Conservation (phyloP, 768 basidiomycete species). For the Mycena chlorophos region DNA sequence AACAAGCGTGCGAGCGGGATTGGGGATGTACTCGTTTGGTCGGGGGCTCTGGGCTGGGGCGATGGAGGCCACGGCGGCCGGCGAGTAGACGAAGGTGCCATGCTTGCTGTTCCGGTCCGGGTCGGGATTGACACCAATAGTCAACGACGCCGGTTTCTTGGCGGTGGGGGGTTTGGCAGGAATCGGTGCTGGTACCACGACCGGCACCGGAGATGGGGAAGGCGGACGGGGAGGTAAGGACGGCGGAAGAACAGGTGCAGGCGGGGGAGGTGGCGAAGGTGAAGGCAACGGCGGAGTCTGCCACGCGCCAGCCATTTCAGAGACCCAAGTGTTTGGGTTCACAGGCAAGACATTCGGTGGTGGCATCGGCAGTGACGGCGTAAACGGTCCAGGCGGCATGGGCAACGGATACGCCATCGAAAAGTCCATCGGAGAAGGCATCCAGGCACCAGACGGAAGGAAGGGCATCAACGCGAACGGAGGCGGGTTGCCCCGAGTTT, state of each 20-base stretch:
- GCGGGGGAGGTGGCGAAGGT: slow-evolving; percentile 5
- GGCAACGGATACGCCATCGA: background rate
- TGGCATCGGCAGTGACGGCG: slow-evolving; percentile 3
- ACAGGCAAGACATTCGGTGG: background rate
- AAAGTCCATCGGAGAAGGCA: background rate
- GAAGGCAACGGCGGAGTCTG: slow-evolving; percentile 7
- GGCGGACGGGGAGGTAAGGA: slow-evolving; percentile 19
- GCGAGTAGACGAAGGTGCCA: slow-evolving; percentile 41
- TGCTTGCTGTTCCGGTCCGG: slow-evolving; percentile 46
- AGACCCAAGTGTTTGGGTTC: slow-evolving; percentile 36
- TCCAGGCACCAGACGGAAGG: slow-evolving; percentile 3
- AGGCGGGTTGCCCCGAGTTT: slow-evolving; percentile 13
- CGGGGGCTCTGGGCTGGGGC: slow-evolving; percentile 17
- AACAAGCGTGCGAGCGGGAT: slow-evolving; percentile 52
- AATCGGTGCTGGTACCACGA: slow-evolving; percentile 9
- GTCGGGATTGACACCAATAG: slow-evolving; percentile 50
- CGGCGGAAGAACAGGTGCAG: slow-evolving; percentile 13
- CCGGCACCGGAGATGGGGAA: slow-evolving; percentile 23
- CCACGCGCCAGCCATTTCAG: slow-evolving; percentile 38
- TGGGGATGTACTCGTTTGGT: slow-evolving; percentile 39
- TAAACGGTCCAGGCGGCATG: background rate
- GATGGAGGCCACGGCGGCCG: slow-evolving; percentile 23
- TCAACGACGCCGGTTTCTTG: slow-evolving; percentile 17
- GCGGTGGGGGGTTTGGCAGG: slow-evolving; percentile 15
- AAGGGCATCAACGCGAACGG: slow-evolving; percentile 11